phyloP scores from a whole-genome alignment of 768 basidiomycete species.

The Solioccasus polychromus region DNA sequence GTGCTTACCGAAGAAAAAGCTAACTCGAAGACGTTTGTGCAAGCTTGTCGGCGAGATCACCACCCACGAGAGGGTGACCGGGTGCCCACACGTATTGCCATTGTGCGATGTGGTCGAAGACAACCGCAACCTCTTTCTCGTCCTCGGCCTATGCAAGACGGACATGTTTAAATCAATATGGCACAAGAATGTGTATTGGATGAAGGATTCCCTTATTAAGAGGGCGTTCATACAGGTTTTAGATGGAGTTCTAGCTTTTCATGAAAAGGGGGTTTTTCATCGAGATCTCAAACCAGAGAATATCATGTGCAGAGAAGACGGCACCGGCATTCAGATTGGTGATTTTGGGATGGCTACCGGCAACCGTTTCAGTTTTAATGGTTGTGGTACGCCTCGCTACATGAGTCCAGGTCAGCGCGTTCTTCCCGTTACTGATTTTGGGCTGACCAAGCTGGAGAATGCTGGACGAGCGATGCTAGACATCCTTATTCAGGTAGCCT shows the following conservation, averaged over 20 bases:
- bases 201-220: conserved; percentile 61
- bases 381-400: conserved; percentile 58
- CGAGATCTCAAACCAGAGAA: conserved; percentile 89
- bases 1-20: conserved; percentile 55
- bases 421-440: background rate
- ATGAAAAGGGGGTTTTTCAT: conserved; percentile 69
- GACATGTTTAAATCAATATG: conserved; percentile 62
- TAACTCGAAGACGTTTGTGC: conserved; percentile 50
- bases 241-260: conserved; percentile 73
- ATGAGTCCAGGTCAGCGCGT: conserved; percentile 66
- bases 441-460: conserved; percentile 41
- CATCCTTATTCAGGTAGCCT: conserved; percentile 6
- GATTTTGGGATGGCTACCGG: conserved; percentile 75
- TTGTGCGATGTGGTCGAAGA: conserved; percentile 62
- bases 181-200: conserved; percentile 50
- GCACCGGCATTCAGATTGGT: conserved; percentile 54
- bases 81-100: conserved; percentile 57
- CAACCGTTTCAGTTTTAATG: conserved; percentile 42
- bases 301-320: conserved; percentile 57
- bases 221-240: conserved; percentile 69
- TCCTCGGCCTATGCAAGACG: conserved; percentile 57
- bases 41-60: conserved; percentile 70
- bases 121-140: conserved; percentile 59
- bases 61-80: conserved; percentile 46
- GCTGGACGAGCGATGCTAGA: conserved; percentile 44